These are phyloP conservation scores for Yarrowia phangngaensis DNA, from an alignment of 805 yeast species.

Conservation along the genomic window DNA sequence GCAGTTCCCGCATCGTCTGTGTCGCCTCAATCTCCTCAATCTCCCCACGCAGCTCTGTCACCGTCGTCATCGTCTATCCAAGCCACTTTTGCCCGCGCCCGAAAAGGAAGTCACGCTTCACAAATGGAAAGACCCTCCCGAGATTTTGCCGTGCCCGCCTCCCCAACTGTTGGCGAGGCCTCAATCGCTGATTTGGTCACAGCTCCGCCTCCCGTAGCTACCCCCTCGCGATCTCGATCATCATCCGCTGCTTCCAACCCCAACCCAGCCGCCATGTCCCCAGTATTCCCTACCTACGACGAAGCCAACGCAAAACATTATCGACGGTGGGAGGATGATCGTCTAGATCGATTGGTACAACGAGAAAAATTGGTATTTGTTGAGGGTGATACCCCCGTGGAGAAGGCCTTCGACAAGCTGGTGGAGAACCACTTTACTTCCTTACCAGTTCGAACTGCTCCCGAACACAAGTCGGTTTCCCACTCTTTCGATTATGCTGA, in stretches of 20 bases:
- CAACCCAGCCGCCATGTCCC: constrained; percentile 24
- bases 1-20: constrained; percentile 7
- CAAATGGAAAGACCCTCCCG: constrained; percentile 26
- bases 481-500: constrained; percentile 72
- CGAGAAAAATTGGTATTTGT: constrained; percentile 70
- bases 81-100: constrained; percentile 25
- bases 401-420: constrained; percentile 80
- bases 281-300: constrained; percentile 11
- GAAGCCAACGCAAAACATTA: constrained; percentile 13
- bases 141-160: constrained; percentile 19
- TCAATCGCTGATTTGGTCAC: constrained; percentile 22
- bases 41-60: constrained; percentile 15
- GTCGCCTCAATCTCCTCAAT: neutral
- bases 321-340: constrained; percentile 69
- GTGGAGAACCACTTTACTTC: constrained; percentile 72
- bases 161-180: constrained; percentile 19
- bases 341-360: constrained; percentile 70
- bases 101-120: constrained; percentile 20
- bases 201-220: constrained; percentile 11
- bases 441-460: constrained; percentile 57
- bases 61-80: constrained; percentile 25
- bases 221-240: constrained; percentile 20
- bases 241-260: constrained; percentile 16
- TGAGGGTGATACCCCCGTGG: constrained; percentile 66
- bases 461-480: constrained; percentile 58